phyloP scores from a whole-genome alignment of 2,329 filamentous ascomycete species.

The Fusarium anguioides region DNA sequence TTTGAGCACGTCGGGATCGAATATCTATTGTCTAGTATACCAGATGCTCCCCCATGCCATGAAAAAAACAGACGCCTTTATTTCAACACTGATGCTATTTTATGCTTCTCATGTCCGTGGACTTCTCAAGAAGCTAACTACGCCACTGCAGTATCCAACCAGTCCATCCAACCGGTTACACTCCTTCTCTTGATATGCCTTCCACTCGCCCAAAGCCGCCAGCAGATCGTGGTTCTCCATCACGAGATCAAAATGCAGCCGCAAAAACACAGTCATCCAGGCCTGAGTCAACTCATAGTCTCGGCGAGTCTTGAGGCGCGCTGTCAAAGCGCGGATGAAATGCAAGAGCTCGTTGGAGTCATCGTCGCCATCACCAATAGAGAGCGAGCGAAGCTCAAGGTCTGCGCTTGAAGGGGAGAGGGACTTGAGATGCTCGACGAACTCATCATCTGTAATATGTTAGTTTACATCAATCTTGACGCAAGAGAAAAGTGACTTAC shows the following conservation, averaged over 20 bases:
- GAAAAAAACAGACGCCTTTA: constrained; percentile 22
- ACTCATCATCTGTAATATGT: constrained; percentile 63
- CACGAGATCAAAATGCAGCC: constrained; percentile 74
- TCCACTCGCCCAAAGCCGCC: constrained; percentile 74
- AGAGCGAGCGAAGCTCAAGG: constrained; percentile 87
- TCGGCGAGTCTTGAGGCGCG: constrained; percentile 71
- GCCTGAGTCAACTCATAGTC: constrained; percentile 96
- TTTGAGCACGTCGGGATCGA: constrained; percentile 1
- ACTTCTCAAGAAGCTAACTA: constrained; percentile 82
- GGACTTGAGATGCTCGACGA: constrained; percentile 82
- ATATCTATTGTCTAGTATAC: constrained; percentile 22
- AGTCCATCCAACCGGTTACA: constrained; percentile 76
- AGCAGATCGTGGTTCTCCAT: constrained; percentile 65
- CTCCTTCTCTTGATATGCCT: constrained; percentile 77
- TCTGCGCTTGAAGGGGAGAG: constrained; percentile 88
- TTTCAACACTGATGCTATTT: constrained; percentile 5
- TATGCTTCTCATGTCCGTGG: constrained; percentile 59
- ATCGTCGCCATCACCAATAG: constrained; percentile 57
- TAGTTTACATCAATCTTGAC: constrained; percentile 23
- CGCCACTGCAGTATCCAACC: constrained; percentile 88
- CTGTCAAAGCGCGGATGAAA: constrained; percentile 85
- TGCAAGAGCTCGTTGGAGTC: constrained; percentile 76
- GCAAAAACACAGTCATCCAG: constrained; percentile 96
- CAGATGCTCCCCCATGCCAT: constrained; percentile 16
- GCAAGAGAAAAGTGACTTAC: constrained; percentile 57